Conservation (phyloP, 2,329 filamentous ascomycete genomes). For the Colletotrichum sp. region DNA sequence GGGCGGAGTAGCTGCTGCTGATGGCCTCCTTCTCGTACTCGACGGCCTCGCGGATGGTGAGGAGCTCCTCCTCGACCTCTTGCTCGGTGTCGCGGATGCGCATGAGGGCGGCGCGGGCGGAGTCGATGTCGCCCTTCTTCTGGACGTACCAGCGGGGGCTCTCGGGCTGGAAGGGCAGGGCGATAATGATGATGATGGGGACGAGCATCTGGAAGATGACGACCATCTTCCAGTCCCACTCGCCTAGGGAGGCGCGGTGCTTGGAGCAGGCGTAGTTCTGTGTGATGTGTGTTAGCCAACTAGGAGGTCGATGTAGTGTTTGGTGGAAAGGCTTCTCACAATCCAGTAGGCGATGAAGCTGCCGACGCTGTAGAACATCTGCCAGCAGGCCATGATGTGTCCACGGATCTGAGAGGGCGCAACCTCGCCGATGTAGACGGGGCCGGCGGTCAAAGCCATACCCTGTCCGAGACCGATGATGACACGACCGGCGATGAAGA, state of each 20-base stretch:
- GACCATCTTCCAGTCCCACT: conserved; percentile 78
- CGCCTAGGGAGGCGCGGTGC: conserved; percentile 59
- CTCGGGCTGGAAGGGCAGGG: conserved; percentile 71
- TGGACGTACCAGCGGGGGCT: conserved; percentile 73
- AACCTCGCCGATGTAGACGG: conserved; percentile 23
- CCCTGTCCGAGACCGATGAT: conserved; percentile 75
- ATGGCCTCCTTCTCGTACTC: conserved; percentile 76
- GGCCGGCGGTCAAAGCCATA: conserved; percentile 48
- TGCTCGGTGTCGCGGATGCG: conserved; percentile 68
- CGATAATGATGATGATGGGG: conserved; percentile 63
- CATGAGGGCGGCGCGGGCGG: conserved; percentile 62
- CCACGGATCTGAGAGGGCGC: conserved; percentile 44
- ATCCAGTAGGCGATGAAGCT: conserved; percentile 60
- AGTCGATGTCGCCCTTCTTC: conserved; percentile 62
- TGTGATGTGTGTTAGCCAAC: not conserved
- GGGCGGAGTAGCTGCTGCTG: conserved; percentile 62
- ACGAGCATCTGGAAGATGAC: conserved; percentile 77
- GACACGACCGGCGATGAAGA: conserved; percentile 72
- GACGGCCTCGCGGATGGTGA: conserved; percentile 69
- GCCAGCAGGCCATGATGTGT: conserved; percentile 72
- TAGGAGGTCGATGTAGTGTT: not conserved
- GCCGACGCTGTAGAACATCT: conserved; percentile 69
- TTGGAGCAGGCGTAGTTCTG: conserved; percentile 59
- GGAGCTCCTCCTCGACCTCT: conserved; percentile 70
- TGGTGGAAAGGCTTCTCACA: not conserved